Evolutionary conservation across 768 basidiomycete species (phyloP), one percentile per base, ranked within the genome.

Genomic region (Wakefieldia striispora): DNA sequence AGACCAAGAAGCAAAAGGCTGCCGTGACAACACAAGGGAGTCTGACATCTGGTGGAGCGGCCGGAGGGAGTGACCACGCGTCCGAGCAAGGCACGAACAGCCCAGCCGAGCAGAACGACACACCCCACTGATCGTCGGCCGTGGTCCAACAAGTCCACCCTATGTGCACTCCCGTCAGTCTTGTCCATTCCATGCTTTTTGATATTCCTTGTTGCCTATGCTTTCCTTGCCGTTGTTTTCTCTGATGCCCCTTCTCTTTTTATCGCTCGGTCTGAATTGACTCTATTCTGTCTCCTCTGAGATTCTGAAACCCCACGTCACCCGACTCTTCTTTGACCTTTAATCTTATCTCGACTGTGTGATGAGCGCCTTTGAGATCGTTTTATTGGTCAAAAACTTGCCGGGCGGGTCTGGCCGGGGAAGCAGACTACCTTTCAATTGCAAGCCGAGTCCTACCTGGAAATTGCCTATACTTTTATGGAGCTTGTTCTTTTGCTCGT

Each of bases 1-100:
- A 67, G 45, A 19, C 52, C 24, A 72, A 70, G 61, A 74, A 72
- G 54, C 43, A 47, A 10, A 73, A 72, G 58, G 48, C 45, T 1
- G 14, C 10, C 7, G 23, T 40, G 27, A 47, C 24, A 19, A 19
- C 21, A 5, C 48, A 53, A 49, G 61, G 57, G 29, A 58, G 52
- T n/a, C 48, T 61, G 21, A 48, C 54, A 10, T 51, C 64, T 27
- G 62, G 61, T 37, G 66, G 55, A 27, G 51, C 66, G n/a, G 51
- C 47, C 20, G 61, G 53, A 52, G 63, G 59, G 43, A 60, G 55
- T 40, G 68, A 69, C 36, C 66, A 43, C n/a, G 41, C 53, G 3
- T 62, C 66, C 11, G 61, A 69, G 0, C 51, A 47, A 12, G 63
- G 52, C 7, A 46, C 43, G 12, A 59, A 55, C 47, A 66, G 65